Evolutionary conservation across 1,139 yeast genomes (phyloP), one percentile per base, ranked within the genome.

Genomic region (Zygosaccharomyces sapae): DNA sequence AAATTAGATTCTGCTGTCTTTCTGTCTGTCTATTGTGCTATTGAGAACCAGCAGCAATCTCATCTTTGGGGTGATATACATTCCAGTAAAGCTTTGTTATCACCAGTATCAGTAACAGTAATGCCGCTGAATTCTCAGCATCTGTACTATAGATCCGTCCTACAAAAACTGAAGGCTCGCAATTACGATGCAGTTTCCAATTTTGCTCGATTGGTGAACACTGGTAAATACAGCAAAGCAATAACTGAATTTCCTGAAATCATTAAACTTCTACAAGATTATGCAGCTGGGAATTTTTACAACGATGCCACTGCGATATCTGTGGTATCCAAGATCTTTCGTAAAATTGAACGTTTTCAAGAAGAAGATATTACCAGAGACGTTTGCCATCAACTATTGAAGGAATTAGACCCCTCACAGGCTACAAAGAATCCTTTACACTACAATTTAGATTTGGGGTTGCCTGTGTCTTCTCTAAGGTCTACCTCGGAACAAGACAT

Each of bases 51-150:
- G 43, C 67, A 63, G 39, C 47, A 51, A n/a, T 46, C 45, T 8
- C 55, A 59, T 27, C 40, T 63, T 33, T 63, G 67, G 66, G 66
- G 66, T 4, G 51, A 53, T 16, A 49, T 63, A 3, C 56, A 59
- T n/a, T 35, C 43, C 9, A 62, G 57, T 45, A 45, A 50, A 33
- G 61, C 63, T 12, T 41, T 57, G 12, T 44, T 60, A 16, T 50
- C 59, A 5, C 68, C 68, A 5, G 48, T 58, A 3, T 55, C 67
- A 0, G 64, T 63, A 8, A 58, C 63, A 7, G 53, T 61, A 2
- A 42, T 61, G 22, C 68, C 68, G 1, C 45, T 62, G 3, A 43
- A 44, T 9, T 48, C 58, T 10, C 49, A 53, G 25, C 60, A 56
- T 38, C 35, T 53, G 4, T 55, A 54, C 41, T 57, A 59, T 36